Conservation (phyloP, 2,329 filamentous ascomycete genomes). For the Penicillium sp. region DNA sequence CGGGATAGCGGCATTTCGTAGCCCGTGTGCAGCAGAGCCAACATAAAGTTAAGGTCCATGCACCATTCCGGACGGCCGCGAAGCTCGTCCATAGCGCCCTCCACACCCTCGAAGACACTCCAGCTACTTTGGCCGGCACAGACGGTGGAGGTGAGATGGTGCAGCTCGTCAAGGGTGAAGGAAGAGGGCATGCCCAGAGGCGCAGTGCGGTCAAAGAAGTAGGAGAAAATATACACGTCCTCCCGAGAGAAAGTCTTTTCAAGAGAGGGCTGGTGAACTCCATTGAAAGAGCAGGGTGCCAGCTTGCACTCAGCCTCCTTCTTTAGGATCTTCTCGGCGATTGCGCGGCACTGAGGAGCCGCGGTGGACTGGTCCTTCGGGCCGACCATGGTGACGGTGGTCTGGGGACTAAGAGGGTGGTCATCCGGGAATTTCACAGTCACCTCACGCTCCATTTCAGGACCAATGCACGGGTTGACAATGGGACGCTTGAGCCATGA, state of each 20-base stretch:
- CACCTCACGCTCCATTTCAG: conserved; percentile 72
- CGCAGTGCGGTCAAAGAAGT: conserved; percentile 94
- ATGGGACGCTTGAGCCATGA: conserved; percentile 70
- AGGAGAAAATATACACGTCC: conserved; percentile 94
- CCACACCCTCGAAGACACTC: conserved; percentile 74
- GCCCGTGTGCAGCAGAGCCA: conserved; percentile 85
- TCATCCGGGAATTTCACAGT: conserved; percentile 66
- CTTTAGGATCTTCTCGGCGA: conserved; percentile 85
- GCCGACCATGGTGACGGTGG: conserved; percentile 83
- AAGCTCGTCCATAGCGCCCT: conserved; percentile 76
- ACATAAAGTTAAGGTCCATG: conserved; percentile 94
- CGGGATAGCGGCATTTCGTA: conserved; percentile 97
- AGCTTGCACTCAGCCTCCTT: conserved; percentile 81
- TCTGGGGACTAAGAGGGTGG: conserved; percentile 62
- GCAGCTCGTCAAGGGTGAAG: conserved; percentile 86
- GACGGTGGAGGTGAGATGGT: conserved; percentile 78
- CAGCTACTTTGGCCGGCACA: conserved; percentile 75
- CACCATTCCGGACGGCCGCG: conserved; percentile 82
- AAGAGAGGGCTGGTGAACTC: conserved; percentile 88
- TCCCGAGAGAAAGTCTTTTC: conserved; percentile 88
- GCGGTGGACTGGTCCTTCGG: conserved; percentile 65
- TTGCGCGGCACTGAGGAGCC: conserved; percentile 80
- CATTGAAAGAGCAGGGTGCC: conserved; percentile 96
- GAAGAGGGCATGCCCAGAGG: conserved; percentile 97
- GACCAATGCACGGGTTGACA: conserved; percentile 79